Percentiles rank a stretch among this genome's conserved stretches.
Conservation (phyloP, 306 rosid genomes). For the Delonix regia region DNA sequence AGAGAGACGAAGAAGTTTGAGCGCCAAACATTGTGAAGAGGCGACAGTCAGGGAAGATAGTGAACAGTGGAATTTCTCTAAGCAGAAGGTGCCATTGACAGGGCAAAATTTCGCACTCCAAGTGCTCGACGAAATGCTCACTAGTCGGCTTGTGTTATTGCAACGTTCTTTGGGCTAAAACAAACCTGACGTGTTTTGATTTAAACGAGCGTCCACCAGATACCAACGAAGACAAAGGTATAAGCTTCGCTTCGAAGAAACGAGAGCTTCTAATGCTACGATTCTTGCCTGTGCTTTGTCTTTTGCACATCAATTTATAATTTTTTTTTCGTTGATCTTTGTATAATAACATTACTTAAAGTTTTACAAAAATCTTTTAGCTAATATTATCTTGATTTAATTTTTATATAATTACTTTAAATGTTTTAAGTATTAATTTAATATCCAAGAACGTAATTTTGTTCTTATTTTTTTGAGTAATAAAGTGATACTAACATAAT, state of each 20-base stretch:
- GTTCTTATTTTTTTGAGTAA: too few species aligned
- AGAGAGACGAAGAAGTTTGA: slow-evolving; percentile 51
- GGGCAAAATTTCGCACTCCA: slow-evolving; percentile 6
- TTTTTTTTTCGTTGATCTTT: too few species aligned
- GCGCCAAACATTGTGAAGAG: slow-evolving; percentile 59
- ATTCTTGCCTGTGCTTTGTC: not conserved
- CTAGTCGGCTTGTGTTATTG: not conserved
- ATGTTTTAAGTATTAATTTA: too few species aligned
- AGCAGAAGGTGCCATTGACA: slow-evolving; percentile 14
- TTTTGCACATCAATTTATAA: not conserved
- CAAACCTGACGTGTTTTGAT: not conserved
- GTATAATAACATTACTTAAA: too few species aligned
- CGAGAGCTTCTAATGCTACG: not conserved
- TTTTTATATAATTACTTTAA: too few species aligned
- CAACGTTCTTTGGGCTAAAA: not conserved
- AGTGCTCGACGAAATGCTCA: slow-evolving; percentile 31
- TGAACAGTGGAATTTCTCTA: not conserved
- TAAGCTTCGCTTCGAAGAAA: not conserved
- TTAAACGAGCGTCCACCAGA: not conserved
- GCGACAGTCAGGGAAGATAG: not conserved
- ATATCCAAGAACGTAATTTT: too few species aligned
- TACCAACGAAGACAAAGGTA: not conserved
- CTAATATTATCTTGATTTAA: too few species aligned
- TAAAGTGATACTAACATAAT: too few species aligned
- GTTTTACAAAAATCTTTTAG: too few species aligned